Conservation (phyloP, 768 basidiomycete species). For the Sporobolomyces roseus region DNA sequence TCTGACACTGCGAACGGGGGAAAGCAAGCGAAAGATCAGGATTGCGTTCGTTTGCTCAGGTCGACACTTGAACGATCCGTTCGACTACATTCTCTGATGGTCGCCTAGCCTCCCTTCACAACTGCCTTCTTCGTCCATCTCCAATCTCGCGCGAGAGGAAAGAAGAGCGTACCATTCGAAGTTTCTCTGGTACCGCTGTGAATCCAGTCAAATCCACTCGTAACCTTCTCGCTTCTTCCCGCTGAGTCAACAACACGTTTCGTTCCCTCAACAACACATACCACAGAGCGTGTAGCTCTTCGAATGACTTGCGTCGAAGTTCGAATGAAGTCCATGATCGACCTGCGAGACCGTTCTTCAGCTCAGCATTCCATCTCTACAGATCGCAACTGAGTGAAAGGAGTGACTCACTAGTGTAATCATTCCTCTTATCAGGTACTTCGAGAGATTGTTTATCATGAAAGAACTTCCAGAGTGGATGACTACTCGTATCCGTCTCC, state of each 20-base stretch:
- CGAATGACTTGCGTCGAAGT: slow-evolving; percentile 82
- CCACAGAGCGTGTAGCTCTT: slow-evolving; percentile 91
- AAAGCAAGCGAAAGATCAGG: no score
- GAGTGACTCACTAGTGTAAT: slow-evolving; percentile 26
- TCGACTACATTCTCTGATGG: no score
- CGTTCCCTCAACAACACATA: slow-evolving; percentile 82
- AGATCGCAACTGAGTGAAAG: not conserved
- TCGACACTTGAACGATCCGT: no score
- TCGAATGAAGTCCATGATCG: slow-evolving; percentile 83
- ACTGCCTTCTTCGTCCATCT: no score
- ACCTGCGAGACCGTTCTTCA: slow-evolving; percentile 57
- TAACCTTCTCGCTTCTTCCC: slow-evolving; percentile 67
- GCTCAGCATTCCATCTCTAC: not conserved
- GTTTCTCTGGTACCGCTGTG: slow-evolving; percentile 35
- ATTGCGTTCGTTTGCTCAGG: no score
- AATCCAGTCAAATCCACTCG: slow-evolving; percentile 48
- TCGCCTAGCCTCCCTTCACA: no score
- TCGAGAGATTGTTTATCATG: slow-evolving; percentile 37
- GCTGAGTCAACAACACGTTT: slow-evolving; percentile 84
- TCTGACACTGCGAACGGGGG: slow-evolving; percentile 62
- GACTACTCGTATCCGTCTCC: slow-evolving; percentile 30
- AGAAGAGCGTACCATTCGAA: slow-evolving; percentile 31
- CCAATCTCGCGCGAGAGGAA: no score
- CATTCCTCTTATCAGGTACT: slow-evolving; percentile 31
- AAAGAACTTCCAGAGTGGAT: slow-evolving; percentile 46